Base-by-base conservation (phyloP, 495 filamentous ascomycete species). In the Trichocladium antarcticum region DNA sequence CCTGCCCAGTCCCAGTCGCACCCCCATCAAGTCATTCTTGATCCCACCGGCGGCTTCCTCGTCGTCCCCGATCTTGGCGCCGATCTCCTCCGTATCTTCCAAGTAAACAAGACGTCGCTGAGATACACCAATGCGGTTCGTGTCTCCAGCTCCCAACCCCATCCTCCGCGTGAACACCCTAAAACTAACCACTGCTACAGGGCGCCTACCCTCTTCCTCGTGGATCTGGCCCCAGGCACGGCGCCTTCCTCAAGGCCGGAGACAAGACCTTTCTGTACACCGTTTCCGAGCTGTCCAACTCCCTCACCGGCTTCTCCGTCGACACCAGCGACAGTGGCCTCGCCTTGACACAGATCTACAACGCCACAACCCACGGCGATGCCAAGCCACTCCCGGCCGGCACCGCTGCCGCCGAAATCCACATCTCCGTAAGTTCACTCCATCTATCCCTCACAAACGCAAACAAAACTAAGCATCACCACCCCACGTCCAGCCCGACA, bases 61-160 rank as follows among this genome's bases (percentile, higher is more conserved):
- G 51, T 87, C 0, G 70, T 79, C 7, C 82, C 85, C 9, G 85
- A 90, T 49, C 68, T 90, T 6, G 84, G 85, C 41, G 72, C 79
- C 15, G 85, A 90, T 56, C 56, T 81, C n/a, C 51, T 88, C 37
- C 80, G 78, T 45, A 64, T 87, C 35, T 86, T 78, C 63, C 54
- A 57, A 22, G 76, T 82, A 49, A 64, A 80, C 45, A 61, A 61
- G 14, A 38, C 44, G 12, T 72, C 61, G 5, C 57, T 69, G 24
- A 36, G 41, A 8, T 56, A 74, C 51, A 67, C 59, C 11, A 54
- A 63, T 15, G 14, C 7, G 42, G 52, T 49, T 36, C 5, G 39
- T 24, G 37, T 64, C 37, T 37, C 8, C 58, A 68, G 1, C 50
- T 73, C 34, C n/a, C 39, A 7, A 59, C 64, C 2, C 28, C 28